phyloP scores from a whole-genome alignment of 768 basidiomycete species.

The Termitomyces sp. region DNA sequence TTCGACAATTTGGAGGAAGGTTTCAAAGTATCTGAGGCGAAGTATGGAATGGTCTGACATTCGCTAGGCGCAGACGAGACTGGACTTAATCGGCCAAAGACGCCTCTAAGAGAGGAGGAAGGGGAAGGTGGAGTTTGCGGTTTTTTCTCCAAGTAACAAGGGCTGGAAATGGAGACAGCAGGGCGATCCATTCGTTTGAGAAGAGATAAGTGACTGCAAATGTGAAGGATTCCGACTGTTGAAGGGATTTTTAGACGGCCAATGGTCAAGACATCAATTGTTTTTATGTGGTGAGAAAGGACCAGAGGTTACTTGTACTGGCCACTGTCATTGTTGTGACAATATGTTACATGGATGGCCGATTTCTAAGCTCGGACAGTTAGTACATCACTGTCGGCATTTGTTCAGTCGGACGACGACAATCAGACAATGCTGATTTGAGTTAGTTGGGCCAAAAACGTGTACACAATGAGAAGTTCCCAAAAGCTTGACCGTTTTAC shows the following conservation, averaged over 20 bases:
- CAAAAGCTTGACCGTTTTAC: not conserved
- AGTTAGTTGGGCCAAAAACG: not conserved
- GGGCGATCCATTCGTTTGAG: not conserved
- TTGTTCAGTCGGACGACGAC: not conserved
- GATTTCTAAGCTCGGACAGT: not conserved
- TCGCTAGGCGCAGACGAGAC: conserved; percentile 7
- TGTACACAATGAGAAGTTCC: not conserved
- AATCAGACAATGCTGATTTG: not conserved
- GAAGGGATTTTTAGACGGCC: not conserved
- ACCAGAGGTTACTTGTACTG: not conserved
- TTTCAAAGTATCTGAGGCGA: not conserved
- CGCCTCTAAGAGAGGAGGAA: conserved; percentile 14
- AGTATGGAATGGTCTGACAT: not conserved
- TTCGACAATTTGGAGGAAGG: not conserved
- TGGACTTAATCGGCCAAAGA: conserved; percentile 13
- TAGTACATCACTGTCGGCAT: too few species aligned
- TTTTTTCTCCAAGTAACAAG: not conserved
- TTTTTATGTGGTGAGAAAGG: not conserved
- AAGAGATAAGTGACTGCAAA: not conserved
- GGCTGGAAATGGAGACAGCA: conserved; percentile 1
- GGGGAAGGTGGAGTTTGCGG: conserved; percentile 9
- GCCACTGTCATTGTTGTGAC: not conserved
- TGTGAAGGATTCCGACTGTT: not conserved
- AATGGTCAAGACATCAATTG: not conserved
- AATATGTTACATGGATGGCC: too few species aligned